Base-by-base conservation (phyloP, 192 early-diverging fungal genomes). In the Funneliformis geosporum region DNA sequence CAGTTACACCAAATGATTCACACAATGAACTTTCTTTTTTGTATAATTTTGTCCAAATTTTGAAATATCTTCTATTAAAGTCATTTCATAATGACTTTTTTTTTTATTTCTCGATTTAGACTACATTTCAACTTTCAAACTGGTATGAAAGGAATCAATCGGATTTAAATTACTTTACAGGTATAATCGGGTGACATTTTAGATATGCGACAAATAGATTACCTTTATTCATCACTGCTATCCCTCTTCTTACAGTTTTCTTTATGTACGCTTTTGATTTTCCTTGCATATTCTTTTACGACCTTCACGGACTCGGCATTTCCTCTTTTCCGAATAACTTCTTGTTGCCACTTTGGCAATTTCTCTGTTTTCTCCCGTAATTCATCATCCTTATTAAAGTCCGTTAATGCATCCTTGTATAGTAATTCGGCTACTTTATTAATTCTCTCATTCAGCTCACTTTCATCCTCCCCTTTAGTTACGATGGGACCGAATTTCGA, bases 401-500 rank as follows among this genome's bases (percentile, higher is more conserved):
- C 68, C 0, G 2, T n/a, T 10, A 70, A 42, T 4, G 68, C 68
- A 70, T 70, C 68, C 7, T 70, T 14, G 12, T 16, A 70, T 33
- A 70, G 9, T 42, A 70, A 42, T 8, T 6, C 4, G 4, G 18
- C 12, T 0, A 42, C 40, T 70, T 70, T 8, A 40, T 33, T n/a
- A 16, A 70, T 70, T 5, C 40, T 70, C n/a, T n/a, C 18, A n/a
- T 70, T 42, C 18, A 39, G 18, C 27, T 55, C 21, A 55, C 0
- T 21, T 55, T 55, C 50, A 18, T 55, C 16, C 0, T 55, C 50
- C 0, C 21, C 50, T 55, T 55, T 14, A 55, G 16, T 55, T 21
- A 55, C 16, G 5, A 70, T 18, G 42, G 68, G 33, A 23, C 68
- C 68, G 18, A 39, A 28, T 70, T 70, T 70, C 12, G 68, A 70